Evolutionary conservation across 2,329 filamentous ascomycete species (phyloP).

Genomic region (Pseudocercospora fuligena): DNA sequence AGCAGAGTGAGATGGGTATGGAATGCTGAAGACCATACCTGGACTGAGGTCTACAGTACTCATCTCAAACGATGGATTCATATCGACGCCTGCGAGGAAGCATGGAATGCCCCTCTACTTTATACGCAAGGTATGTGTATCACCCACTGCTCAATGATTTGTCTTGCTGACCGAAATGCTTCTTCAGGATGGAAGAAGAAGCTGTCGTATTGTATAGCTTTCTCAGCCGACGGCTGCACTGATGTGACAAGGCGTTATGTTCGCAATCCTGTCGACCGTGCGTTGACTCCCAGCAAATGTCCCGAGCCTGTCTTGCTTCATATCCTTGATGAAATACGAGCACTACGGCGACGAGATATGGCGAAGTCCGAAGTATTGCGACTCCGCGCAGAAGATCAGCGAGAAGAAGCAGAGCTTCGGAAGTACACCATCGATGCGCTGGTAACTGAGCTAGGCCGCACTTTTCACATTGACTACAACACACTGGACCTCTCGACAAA

Average conservation of each 20-base stretch:
- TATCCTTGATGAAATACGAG: slow-evolving; percentile 89
- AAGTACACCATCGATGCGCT: slow-evolving; percentile 74
- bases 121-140: slow-evolving; percentile 74
- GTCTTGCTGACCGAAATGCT: neutral
- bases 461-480: neutral
- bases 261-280: slow-evolving; percentile 68
- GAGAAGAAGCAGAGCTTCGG: slow-evolving; percentile 75
- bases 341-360: slow-evolving; percentile 79
- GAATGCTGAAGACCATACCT: slow-evolving; percentile 96
- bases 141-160: neutral
- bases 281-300: slow-evolving; percentile 73
- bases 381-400: slow-evolving; percentile 77
- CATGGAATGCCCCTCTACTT: slow-evolving; percentile 90
- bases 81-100: slow-evolving; percentile 90
- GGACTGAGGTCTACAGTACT: slow-evolving; percentile 96
- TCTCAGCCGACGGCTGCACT: slow-evolving; percentile 81
- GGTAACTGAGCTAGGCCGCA: slow-evolving; percentile 70
- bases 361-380: slow-evolving; percentile 81
- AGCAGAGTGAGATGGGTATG: slow-evolving; percentile 94
- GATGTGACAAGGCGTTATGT: slow-evolving; percentile 70
- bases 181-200: slow-evolving; percentile 83
- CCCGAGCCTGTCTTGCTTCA: slow-evolving; percentile 89
- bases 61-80: slow-evolving; percentile 93
- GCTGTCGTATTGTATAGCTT: slow-evolving; percentile 95
- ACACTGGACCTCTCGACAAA: neutral